Base-by-base conservation (phyloP, 345 rosid species). In the Citrus inodora region DNA sequence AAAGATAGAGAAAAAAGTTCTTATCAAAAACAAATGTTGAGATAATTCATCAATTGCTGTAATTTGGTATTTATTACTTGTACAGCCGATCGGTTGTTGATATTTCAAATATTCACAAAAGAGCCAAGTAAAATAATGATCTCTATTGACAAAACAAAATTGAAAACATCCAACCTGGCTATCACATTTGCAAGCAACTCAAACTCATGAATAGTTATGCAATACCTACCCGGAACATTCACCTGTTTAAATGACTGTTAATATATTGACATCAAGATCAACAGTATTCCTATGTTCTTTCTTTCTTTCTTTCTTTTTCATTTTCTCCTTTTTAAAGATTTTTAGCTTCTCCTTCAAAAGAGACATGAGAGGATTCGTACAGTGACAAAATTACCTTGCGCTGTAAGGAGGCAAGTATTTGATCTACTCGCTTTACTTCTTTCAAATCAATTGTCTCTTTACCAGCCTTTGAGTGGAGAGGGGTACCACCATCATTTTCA, bases 401-500 rank as follows among this genome's bases (percentile, higher is more conserved):
- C 75, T 88, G 94, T 82, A 95, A 80, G 28, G 96, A 84, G 76
- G 88, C 89, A 58, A 95, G 93, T 78, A 95, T 93, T 63, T 77
- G 88, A 87, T 95, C 97, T 46, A 94, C 85, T 73, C 97, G 87
- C 89, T 91, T 95, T 75, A 93, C 85, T 88, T 95, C 98, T 87
- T 92, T 95, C 4, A 91, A 82, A 86, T 95, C 97, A 75, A 94
- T 88, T 19, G 81, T 60, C 82, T 95, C 98, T 81, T 83, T 89
- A 74, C 78, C 83, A 74, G 79, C 82, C 85, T 92, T 92, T 24
- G 91, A 11, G 75, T 92, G 97, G 32, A 88, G 80, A 68, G 88
- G 62, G 71, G 87, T 46, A 46, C 51, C 87, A 27, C 82, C 89
- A 64, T 92, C 91, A 17, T 84, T 91, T 82, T 95, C 96, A 78